Evolutionary conservation across 1,284 basidiomycete species (phyloP).

Genomic region (Malassezia obtusa): DNA sequence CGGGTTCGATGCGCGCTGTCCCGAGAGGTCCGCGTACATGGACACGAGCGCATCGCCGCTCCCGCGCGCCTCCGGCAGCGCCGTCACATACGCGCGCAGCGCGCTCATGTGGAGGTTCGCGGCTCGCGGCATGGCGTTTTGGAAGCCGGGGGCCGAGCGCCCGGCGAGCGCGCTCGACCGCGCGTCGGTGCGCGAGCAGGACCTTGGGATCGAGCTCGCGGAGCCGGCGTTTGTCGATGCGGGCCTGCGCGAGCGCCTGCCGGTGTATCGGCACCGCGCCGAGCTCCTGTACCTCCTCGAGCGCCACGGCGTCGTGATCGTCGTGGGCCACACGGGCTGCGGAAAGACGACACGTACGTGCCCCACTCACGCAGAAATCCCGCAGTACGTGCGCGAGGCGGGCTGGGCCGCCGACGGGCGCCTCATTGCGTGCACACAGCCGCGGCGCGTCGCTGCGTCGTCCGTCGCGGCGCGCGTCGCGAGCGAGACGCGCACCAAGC

Average conservation of each 20-base stretch:
- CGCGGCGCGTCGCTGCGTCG: constrained; percentile 46
- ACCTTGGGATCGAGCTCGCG: constrained; percentile 49
- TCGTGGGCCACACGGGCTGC: constrained; percentile 49
- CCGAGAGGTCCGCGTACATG: constrained; percentile 75
- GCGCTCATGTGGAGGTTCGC: constrained; percentile 2
- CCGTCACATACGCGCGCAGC: constrained; percentile 18
- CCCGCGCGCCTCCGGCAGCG: constrained; percentile 12
- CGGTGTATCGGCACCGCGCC: constrained; percentile 76
- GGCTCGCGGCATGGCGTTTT: constrained; percentile 25
- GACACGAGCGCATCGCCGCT: constrained; percentile 55
- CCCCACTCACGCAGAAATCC: constrained; percentile 59
- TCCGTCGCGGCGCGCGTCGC: constrained; percentile 49
- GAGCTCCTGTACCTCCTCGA: constrained; percentile 75
- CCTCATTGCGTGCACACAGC: constrained; percentile 48
- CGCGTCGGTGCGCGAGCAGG: constrained; percentile 57
- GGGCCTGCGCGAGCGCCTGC: constrained; percentile 59
- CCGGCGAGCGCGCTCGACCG: constrained; percentile 68
- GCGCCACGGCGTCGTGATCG: constrained; percentile 68
- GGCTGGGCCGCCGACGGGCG: constrained; percentile 50
- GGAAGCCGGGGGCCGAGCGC: constrained; percentile 39
- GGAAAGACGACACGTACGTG: constrained; percentile 39
- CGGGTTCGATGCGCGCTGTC: constrained; percentile 73
- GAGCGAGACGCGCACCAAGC: constrained; percentile 50
- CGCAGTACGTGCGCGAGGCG: constrained; percentile 81
- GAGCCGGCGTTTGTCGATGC: neutral